Evolutionary conservation across 352 stramenopile genomes (phyloP), one percentile per base, ranked within the genome.

Genomic region (Thraustotheca clavata): DNA sequence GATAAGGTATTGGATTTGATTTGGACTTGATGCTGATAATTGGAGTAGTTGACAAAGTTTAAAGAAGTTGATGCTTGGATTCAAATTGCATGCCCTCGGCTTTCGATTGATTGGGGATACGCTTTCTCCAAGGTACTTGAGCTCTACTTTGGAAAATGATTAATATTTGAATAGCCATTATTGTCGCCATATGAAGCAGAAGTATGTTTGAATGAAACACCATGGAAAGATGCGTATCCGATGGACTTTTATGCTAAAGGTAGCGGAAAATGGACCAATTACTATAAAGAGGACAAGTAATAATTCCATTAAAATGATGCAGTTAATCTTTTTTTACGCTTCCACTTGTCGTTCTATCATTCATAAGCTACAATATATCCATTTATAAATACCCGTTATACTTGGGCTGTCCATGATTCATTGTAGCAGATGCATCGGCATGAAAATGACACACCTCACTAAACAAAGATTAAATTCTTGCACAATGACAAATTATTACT

Each of bases 241-340:
- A 99, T 99, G 97, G 97, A 99, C 65, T 99, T 98, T 71, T 99
- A 99, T 71, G 88, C 91, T 38, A 96, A 97, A 49, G 89, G 79
- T 52, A 96, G 94, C 69, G 95, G 95, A 4, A 78, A 87, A 14
- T 99, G 97, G 97, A 98, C 89, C 9, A 99, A 99, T 70, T 98
- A 98, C 70, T 80, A 97, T 71, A 71, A 90, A 52, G 31, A 39
- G 40, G 40, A 66, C 29, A 67, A 31, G n/a, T n/a, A n/a, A n/a
- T n/a, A n/a, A n/a, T n/a, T 59, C 49, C 48, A 3, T 59, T 35
- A 3, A 59, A 26, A 50, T 47, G 20, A 7, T 43, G 47, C 38
- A 18, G 38, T 46, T 46, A n/a, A n/a, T n/a, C n/a, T n/a, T n/a
- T n/a, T n/a, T n/a, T n/a, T n/a, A n/a, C n/a, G n/a, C n/a, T n/a